phyloP scores from a whole-genome alignment of 1,284 basidiomycete species.

The Gastroboletus turbinatus region DNA sequence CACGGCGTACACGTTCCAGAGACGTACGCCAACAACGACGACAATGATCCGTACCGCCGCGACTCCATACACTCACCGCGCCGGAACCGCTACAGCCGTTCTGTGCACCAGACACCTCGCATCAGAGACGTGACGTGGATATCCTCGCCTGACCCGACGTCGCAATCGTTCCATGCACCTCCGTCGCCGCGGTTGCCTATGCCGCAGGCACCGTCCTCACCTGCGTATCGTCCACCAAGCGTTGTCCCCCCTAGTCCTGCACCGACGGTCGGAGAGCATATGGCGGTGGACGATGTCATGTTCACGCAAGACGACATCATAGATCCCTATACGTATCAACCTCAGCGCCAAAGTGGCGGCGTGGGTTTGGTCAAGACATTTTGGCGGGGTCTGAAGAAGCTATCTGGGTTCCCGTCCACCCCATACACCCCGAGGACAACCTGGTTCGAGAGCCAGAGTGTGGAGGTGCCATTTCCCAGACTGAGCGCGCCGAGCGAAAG shows the following conservation, averaged over 20 bases:
- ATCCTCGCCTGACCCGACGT: conserved; percentile 15
- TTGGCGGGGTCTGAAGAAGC: conserved; percentile 27
- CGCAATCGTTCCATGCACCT: conserved; percentile 5
- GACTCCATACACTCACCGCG: conserved; percentile 4
- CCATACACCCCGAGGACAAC: neutral
- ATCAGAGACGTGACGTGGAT: conserved; percentile 27
- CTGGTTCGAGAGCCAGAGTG: neutral
- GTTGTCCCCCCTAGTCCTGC: conserved; percentile 16
- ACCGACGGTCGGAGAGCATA: conserved; percentile 30
- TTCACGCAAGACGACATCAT: neutral
- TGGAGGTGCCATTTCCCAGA: conserved; percentile 7
- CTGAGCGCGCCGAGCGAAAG: conserved; percentile 7
- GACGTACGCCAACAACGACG: conserved; percentile 4
- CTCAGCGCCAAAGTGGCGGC: conserved; percentile 6
- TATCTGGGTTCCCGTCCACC: conserved; percentile 11
- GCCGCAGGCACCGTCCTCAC: conserved; percentile 3
- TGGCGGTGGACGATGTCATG: conserved; percentile 22
- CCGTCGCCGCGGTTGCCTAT: conserved; percentile 2
- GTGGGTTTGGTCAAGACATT: conserved; percentile 19
- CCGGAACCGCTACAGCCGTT: conserved; percentile 25
- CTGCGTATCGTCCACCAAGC: conserved; percentile 12
- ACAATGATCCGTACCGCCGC: conserved; percentile 12
- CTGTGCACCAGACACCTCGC: conserved; percentile 21
- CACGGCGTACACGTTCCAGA: conserved; percentile 27
- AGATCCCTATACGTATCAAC: conserved; percentile 5